Base-by-base conservation (phyloP, 2,329 filamentous ascomycete species). In the Tolypocladium capitatum region DNA sequence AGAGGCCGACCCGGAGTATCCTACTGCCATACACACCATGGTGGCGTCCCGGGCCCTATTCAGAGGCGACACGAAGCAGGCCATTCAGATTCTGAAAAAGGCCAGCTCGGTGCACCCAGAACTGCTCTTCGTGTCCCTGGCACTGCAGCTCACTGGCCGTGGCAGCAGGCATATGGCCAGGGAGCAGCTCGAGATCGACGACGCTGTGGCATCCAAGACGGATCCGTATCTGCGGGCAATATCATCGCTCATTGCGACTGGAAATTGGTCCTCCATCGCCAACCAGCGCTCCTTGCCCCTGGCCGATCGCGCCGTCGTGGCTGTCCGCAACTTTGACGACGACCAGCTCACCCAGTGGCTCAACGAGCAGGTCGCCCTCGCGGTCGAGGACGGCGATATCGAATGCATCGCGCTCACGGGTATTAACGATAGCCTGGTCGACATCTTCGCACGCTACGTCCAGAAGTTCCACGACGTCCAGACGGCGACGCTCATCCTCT, bases 191-290 rank as follows among this genome's bases (percentile, higher is more conserved):
- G 76, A 80, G 55, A 76, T 80, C 55, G 76, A 80, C 58, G 74
- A 77, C 48, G 68, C 68, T 2, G 70, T 78, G 14, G 76, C 80
- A 27, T 78, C 75, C 49, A 77, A 83, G 51, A 80, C 82, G 0
- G 85, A 92, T 56, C 83, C 86, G 0, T 91, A 90, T 59, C 74
- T 92, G 24, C 82, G 86, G 48, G 86, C 85, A 6, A 83, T 92
- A 43, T 86, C 87, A 24, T 81, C 82, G 3, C 81, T 86, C 54
- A 85, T 92, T 51, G 81, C 83, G 10, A 86, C 81, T 0, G 83
- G 83, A 5, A 77, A 88, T 60, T 92, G 87, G 87, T 70, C 76
- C 18, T 75, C 76, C 36, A 84, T 92, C 36, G 81, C 84, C 35
- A 77, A 83, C 53, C 85, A 89, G 59, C 71, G 75, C 20, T 84